Evolutionary conservation across 805 yeast species (phyloP).

Genomic region (Candida incommunis): DNA sequence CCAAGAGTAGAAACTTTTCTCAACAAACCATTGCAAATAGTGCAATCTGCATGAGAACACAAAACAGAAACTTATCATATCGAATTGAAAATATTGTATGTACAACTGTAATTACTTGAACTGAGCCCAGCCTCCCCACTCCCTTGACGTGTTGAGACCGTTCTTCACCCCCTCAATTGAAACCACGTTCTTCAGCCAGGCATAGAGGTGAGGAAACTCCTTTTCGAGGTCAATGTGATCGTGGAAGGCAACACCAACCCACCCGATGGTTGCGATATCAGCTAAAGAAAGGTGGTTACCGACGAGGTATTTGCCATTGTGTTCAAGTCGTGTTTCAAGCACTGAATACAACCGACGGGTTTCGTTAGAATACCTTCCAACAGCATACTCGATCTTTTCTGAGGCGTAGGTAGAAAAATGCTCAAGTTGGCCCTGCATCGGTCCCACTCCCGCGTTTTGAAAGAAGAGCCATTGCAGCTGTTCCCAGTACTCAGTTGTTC

Average conservation of each 20-base stretch:
- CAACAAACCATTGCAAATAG: no score
- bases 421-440: conserved; percentile 47
- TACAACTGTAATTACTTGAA: no score
- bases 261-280: conserved; percentile 36
- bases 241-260: conserved; percentile 22
- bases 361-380: conserved; percentile 36
- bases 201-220: background rate
- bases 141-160: background rate
- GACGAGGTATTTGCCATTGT: conserved; percentile 36
- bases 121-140: background rate
- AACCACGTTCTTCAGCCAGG: background rate
- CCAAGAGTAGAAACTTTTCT: no score
- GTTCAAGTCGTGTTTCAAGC: conserved; percentile 33
- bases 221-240: background rate
- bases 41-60: no score
- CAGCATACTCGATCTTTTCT: conserved; percentile 41
- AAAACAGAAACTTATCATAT: no score
- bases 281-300: conserved; percentile 45
- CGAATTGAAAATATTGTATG: no score
- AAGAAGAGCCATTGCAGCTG: conserved; percentile 34
- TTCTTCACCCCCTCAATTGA: background rate
- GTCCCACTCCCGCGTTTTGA: conserved; percentile 47
- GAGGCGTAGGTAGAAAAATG: conserved; percentile 33
- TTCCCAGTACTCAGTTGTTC: conserved; percentile 31
- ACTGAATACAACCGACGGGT: conserved; percentile 41